These are phyloP conservation scores for Amanita jacksonii DNA, from an alignment of 768 basidiomycete species.

Conservation along the genomic window DNA sequence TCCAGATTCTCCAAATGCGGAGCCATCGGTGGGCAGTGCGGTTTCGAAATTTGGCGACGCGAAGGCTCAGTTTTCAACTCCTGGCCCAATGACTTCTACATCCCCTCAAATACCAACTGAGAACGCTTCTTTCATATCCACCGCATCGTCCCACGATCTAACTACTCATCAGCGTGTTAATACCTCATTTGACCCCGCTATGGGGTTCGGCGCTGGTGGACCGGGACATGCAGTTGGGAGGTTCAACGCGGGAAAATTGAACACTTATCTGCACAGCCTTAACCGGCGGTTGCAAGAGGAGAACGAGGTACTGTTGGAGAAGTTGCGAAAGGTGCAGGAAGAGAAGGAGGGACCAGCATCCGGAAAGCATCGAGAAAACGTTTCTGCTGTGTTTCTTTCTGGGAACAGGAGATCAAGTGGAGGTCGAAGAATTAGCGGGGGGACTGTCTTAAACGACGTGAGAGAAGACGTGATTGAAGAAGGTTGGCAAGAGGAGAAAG, in stretches of 20 bases:
- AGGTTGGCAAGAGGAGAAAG: conserved; percentile 65
- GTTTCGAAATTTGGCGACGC: background rate
- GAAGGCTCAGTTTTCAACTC: conserved; percentile 4
- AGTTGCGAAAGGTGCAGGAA: conserved; percentile 46
- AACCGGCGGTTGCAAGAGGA: conserved; percentile 81
- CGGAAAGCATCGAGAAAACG: conserved; percentile 1
- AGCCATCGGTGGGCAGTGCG: background rate
- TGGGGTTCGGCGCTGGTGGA: conserved; percentile 59
- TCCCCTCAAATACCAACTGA: conserved; percentile 9
- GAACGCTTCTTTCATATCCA: conserved; percentile 62
- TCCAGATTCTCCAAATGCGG: conserved; percentile 15
- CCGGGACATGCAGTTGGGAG: conserved; percentile 59
- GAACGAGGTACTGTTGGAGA: conserved; percentile 56
- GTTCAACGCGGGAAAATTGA: conserved; percentile 81
- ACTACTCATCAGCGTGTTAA: conserved; percentile 75
- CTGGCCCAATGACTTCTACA: conserved; percentile 6
- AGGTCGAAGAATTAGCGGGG: conserved; percentile 41
- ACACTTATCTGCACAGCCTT: conserved; percentile 76
- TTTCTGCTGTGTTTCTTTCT: conserved; percentile 17
- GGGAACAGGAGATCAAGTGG: conserved; percentile 25
- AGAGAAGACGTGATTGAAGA: conserved; percentile 56
- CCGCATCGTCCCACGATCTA: conserved; percentile 81
- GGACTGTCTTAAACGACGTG: conserved; percentile 46
- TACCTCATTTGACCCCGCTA: conserved; percentile 80
- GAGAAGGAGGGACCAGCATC: conserved; percentile 20